A percentile compares a stretch with the other conserved stretches of the same genome.
Evolutionary conservation across 108 stramenopile species (phyloP).

Genomic region (Cylindrotheca closterium): DNA sequence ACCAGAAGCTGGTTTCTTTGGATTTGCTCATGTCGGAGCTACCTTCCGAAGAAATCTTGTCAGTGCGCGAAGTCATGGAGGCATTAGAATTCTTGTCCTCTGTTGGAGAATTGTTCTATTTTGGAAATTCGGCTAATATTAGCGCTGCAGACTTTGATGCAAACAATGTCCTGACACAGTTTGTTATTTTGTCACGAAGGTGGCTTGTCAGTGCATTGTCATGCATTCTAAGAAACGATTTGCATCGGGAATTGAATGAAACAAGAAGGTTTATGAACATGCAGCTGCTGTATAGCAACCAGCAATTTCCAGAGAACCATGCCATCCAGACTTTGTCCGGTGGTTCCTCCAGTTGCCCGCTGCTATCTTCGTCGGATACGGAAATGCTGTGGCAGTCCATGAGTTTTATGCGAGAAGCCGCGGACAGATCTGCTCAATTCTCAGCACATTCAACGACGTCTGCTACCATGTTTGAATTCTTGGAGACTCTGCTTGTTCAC

Average conservation of each 20-base stretch:
- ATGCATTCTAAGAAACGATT: slow-evolving; percentile 61
- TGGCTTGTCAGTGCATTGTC: slow-evolving; percentile 80
- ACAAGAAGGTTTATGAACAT: slow-evolving; percentile 43
- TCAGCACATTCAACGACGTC: slow-evolving; percentile 30
- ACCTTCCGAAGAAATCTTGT: slow-evolving; percentile 5
- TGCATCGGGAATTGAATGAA: slow-evolving; percentile 49
- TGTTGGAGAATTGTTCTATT: slow-evolving; percentile 55
- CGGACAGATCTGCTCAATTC: slow-evolving; percentile 52
- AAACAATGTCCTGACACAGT: slow-evolving; percentile 49
- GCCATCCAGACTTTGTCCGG: slow-evolving; percentile 31
- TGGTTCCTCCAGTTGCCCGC: slow-evolving; percentile 42
- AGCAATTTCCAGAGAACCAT: slow-evolving; percentile 46
- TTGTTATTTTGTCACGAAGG: slow-evolving; percentile 63
- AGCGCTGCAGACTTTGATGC: not conserved
- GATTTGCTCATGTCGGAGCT: slow-evolving; percentile 48
- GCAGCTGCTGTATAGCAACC: slow-evolving; percentile 38
- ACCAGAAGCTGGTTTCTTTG: slow-evolving; percentile 44
- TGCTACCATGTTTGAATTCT: slow-evolving; percentile 66
- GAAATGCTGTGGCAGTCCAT: slow-evolving; percentile 67
- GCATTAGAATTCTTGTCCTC: slow-evolving; percentile 42
- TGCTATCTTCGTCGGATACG: slow-evolving; percentile 48
- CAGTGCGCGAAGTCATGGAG: slow-evolving; percentile 27
- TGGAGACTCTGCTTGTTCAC: slow-evolving; percentile 61
- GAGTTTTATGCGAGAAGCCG: slow-evolving; percentile 74
- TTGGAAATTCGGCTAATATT: slow-evolving; percentile 13